Evolutionary conservation across 2,329 filamentous ascomycete genomes (phyloP).

Genomic region (Daldinia eschscholtzii): DNA sequence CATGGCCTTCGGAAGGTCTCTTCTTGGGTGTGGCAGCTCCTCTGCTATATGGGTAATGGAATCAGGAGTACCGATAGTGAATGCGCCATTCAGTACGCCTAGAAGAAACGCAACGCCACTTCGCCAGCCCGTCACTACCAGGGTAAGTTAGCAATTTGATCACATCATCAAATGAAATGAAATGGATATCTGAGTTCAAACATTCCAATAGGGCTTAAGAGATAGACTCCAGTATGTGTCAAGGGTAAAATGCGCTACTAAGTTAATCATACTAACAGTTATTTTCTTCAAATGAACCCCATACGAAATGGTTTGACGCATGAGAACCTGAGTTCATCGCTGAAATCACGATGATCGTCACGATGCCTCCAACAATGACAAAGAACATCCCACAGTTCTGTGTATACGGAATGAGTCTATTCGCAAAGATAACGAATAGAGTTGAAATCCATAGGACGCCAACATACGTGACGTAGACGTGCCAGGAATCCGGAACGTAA

Average conservation of each 20-base stretch:
- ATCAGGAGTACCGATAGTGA: constrained; percentile 74
- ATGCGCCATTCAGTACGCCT: constrained; percentile 76
- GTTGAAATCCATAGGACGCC: constrained; percentile 67
- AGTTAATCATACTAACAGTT: constrained; percentile 50
- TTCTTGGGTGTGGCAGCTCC: constrained; percentile 64
- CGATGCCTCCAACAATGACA: constrained; percentile 64
- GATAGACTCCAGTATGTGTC: background rate
- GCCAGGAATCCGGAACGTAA: constrained; percentile 66
- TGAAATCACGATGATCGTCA: constrained; percentile 65
- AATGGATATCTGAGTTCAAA: background rate
- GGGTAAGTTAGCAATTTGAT: constrained; percentile 5
- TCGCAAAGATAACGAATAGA: constrained; percentile 67
- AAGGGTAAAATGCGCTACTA: background rate
- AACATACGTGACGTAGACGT: constrained; percentile 70
- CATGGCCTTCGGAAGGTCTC: constrained; percentile 65
- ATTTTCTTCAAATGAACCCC: constrained; percentile 61
- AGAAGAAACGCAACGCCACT: constrained; percentile 74
- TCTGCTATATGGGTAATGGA: constrained; percentile 73
- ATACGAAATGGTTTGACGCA: constrained; percentile 66
- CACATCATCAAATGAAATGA: too few relatives aligned
- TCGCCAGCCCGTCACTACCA: constrained; percentile 62
- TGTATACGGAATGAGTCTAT: constrained; percentile 67
- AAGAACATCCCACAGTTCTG: constrained; percentile 67
- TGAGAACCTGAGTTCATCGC: constrained; percentile 65
- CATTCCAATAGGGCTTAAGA: too few relatives aligned